A percentile compares a stretch with the other conserved stretches of the same genome.
These are phyloP conservation scores for Rhododendron kiyosumense DNA, from an alignment of 148 eudicot species.

Conservation along the genomic window DNA sequence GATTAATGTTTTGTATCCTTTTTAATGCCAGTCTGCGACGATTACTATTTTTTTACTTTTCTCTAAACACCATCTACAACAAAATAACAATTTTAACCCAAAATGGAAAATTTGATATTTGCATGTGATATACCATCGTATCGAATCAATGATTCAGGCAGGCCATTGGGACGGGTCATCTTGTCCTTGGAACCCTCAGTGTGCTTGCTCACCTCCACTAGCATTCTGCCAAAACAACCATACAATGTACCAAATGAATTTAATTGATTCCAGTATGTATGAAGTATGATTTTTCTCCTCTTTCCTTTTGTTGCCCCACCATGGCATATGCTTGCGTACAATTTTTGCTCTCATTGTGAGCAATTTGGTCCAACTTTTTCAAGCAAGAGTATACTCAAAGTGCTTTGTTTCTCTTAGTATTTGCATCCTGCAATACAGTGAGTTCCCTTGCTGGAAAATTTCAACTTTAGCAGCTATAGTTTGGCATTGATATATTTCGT, in stretches of 20 bases:
- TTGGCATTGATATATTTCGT: neutral
- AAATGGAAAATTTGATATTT: neutral
- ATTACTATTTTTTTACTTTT: neutral
- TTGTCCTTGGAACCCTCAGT: slow-evolving; percentile 90
- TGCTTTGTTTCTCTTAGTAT: neutral
- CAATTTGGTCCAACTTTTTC: neutral
- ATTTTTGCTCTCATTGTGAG: neutral
- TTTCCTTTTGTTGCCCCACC: neutral
- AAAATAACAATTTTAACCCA: neutral
- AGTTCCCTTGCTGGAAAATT: neutral
- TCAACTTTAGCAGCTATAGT: neutral
- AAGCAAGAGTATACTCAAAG: neutral
- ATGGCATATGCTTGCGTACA: neutral
- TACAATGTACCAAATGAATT: neutral
- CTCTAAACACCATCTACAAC: neutral
- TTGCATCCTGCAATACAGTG: neutral
- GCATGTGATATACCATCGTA: slow-evolving; percentile 64
- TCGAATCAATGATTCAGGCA: slow-evolving; percentile 87
- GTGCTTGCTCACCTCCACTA: slow-evolving; percentile 98
- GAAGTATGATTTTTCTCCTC: neutral
- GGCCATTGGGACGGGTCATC: slow-evolving; percentile 81
- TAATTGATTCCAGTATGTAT: neutral
- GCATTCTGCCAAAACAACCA: slow-evolving; percentile 63
- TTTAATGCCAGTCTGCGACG: neutral
- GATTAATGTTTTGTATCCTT: neutral